phyloP scores from a whole-genome alignment of 345 rosid genomes.

The Eucalyptus grandis region DNA sequence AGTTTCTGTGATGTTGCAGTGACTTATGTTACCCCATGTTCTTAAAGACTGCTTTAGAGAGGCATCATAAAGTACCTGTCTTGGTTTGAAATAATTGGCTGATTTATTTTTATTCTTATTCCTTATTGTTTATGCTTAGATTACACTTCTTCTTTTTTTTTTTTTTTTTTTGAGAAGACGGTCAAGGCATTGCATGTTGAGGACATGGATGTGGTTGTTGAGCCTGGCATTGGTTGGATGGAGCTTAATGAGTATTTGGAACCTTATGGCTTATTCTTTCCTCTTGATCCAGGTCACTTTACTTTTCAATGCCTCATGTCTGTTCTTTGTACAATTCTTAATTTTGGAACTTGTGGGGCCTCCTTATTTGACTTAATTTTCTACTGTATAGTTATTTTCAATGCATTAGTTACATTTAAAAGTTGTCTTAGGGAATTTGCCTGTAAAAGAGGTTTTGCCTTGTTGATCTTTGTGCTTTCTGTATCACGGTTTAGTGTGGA shows the following conservation, averaged over 20 bases:
- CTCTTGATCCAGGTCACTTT: constrained; percentile 86
- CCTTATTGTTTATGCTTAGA: background rate
- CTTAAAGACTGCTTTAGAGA: background rate
- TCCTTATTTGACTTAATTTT: background rate
- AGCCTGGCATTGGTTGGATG: constrained; percentile 97
- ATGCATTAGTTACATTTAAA: background rate
- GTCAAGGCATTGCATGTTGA: constrained; percentile 80
- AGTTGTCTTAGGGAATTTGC: background rate
- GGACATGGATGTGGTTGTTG: constrained; percentile 96
- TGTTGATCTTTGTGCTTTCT: background rate
- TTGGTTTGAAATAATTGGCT: background rate
- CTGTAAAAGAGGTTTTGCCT: background rate
- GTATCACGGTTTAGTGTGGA: background rate
- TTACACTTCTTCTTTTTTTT: background rate
- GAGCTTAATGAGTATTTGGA: constrained; percentile 88
- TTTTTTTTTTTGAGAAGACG: constrained; percentile 22
- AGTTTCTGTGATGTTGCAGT: background rate
- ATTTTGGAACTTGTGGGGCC: background rate
- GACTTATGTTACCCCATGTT: background rate
- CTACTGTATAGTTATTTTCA: background rate
- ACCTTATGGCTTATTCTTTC: constrained; percentile 80
- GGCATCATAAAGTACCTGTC: background rate
- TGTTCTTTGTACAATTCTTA: background rate
- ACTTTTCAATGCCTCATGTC: background rate
- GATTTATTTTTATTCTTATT: background rate